Evolutionary conservation across 139 green algal species (phyloP).

Genomic region (Tetradesmus lagerheimii): DNA sequence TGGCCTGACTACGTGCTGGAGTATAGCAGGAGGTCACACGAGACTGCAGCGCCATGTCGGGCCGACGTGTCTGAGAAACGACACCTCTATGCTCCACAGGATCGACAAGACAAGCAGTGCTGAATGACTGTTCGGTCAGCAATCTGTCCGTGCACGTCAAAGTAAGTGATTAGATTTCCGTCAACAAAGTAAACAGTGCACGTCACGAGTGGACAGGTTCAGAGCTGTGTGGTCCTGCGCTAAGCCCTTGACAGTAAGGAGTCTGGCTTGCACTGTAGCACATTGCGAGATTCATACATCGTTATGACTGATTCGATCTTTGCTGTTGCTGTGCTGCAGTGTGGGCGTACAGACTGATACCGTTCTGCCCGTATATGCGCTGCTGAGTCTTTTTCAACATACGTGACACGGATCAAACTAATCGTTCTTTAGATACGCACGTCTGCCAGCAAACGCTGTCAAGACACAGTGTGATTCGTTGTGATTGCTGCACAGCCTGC

Average conservation of each 20-base stretch:
- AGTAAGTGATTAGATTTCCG: not conserved
- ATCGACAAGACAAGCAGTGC: not conserved
- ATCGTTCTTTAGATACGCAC: not conserved
- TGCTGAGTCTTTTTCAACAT: not conserved
- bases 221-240: not conserved
- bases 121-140: not conserved
- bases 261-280: not conserved
- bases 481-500: not conserved
- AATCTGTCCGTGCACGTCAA: not conserved
- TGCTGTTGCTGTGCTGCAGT: not conserved
- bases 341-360: not conserved
- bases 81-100: not conserved
- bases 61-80: not conserved
- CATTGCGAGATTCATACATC: not conserved
- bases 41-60: constrained; percentile 28
- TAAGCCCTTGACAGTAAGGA: not conserved
- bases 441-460: not conserved
- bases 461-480: not conserved
- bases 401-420: not conserved
- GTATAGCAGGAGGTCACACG: not conserved
- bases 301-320: not conserved
- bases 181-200: not conserved
- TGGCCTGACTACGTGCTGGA: not conserved
- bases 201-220: not conserved
- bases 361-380: not conserved